phyloP scores from a whole-genome alignment of 371 early-diverging fungal genomes.

The Gilbertella persicaria region DNA sequence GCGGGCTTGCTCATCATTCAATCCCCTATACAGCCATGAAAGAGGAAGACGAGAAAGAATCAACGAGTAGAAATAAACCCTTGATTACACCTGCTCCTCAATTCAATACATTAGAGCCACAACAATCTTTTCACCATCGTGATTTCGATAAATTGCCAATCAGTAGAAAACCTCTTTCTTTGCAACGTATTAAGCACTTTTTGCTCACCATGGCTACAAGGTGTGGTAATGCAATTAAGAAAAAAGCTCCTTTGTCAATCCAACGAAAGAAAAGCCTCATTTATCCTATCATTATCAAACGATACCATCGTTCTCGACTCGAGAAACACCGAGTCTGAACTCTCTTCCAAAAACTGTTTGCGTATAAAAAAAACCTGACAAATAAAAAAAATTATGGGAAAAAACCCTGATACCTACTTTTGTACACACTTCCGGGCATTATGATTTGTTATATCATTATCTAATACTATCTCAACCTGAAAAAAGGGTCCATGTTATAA shows the following conservation, averaged over 20 bases:
- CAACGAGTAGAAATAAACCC: background rate
- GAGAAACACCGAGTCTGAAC: background rate
- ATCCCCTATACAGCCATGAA: constrained; percentile 7
- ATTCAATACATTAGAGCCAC: background rate
- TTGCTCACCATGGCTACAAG: background rate
- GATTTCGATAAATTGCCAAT: background rate
- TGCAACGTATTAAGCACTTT: background rate
- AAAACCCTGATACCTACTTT: no score
- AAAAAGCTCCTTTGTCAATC: background rate
- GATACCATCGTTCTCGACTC: background rate
- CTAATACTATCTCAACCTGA: no score
- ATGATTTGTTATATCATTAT: no score
- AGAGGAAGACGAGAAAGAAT: background rate
- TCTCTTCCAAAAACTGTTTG: no score
- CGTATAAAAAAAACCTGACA: no score
- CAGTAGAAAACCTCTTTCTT: background rate
- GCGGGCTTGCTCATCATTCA: constrained; percentile 14
- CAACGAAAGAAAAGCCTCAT: background rate
- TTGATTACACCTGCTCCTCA: background rate
- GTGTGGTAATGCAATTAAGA: background rate
- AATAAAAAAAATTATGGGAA: no score
- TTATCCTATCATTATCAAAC: background rate
- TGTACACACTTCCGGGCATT: no score
- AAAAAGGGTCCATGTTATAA: no score
- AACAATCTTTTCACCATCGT: background rate